Evolutionary conservation across 306 rosid genomes (phyloP), one percentile per base, ranked within the genome.

Genomic region (Coriaria nepalensis): DNA sequence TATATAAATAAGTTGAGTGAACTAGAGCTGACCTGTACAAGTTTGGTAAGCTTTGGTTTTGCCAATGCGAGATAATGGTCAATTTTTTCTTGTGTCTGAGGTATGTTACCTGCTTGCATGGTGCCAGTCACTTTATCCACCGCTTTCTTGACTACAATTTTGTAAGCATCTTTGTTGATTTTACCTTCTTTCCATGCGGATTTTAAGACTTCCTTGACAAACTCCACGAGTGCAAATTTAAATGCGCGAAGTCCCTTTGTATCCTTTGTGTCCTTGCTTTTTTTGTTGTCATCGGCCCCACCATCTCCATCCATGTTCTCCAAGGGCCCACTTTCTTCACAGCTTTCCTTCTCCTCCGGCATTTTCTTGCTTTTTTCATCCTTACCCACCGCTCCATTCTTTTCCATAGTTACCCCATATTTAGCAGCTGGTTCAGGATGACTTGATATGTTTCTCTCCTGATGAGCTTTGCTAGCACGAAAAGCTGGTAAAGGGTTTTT

Each of bases 151-250:
- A 90, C 96, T 50, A 90, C 79, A 36, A 80, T 64, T 66, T 90
- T 90, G 76, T 90, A 85, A 64, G 72, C 83, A 56, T 90, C 96
- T 68, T 85, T 90, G 69, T 60, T 68, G 60, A 85, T 74, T 59
- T 79, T 77, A 53, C 95, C 98, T 13, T 79, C 94, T 69, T 82
- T 90, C 98, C 98, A 90, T 33, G 94, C 54, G 32, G 95, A 94
- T 69, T 90, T 85, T 51, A 90, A 50, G 68, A 90, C 82, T 75
- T 90, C 98, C 75, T 90, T 90, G 43, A 85, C 66, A 32, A 75
- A 80, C 72, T 85, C 98, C 45, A 80, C 96, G 62, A 85, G 78
- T 38, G 93, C 77, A 77, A 69, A 71, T 66, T 85, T 90, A 64
- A 90, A 90, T 49, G 94, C 83, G 43, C 82, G 92, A 49, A 68